These are phyloP conservation scores for Thalassiosira ordinaria DNA, from an alignment of 352 stramenopile species.

Conservation along the genomic window DNA sequence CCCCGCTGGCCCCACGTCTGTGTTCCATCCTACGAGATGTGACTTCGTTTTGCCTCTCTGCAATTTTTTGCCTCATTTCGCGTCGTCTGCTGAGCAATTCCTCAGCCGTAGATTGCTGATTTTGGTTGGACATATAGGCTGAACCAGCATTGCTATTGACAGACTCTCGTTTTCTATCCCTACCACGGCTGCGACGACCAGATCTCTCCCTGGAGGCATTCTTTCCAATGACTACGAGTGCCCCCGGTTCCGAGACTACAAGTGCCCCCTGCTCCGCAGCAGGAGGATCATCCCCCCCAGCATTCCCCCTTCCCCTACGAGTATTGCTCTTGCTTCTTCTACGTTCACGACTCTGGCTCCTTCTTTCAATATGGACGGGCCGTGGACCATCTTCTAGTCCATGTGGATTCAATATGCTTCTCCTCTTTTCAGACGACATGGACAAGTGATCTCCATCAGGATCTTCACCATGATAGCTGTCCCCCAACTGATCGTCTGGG, in stretches of 20 bases:
- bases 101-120: constrained; percentile 4
- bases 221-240: too few species aligned
- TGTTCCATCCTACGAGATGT: constrained; percentile 8
- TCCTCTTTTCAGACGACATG: constrained; percentile 8
- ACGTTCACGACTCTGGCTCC: constrained; percentile 46
- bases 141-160: neutral
- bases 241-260: too few species aligned
- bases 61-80: constrained; percentile 53
- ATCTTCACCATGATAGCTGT: too few species aligned
- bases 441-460: constrained; percentile 20
- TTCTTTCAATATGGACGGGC: constrained; percentile 22
- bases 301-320: too few species aligned
- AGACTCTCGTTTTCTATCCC: neutral
- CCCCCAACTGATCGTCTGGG: neutral
- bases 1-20: neutral
- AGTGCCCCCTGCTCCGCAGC: too few species aligned
- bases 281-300: too few species aligned
- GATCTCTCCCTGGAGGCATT: too few species aligned
- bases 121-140: neutral
- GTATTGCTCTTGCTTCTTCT: neutral
- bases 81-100: constrained; percentile 37
- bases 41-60: constrained; percentile 34
- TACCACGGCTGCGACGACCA: constrained; percentile 1
- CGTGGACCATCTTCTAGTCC: constrained; percentile 25
- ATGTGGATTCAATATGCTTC: constrained; percentile 51